Base-by-base conservation (phyloP, 495 filamentous ascomycete genomes). In the Jackrogersella multiformis region DNA sequence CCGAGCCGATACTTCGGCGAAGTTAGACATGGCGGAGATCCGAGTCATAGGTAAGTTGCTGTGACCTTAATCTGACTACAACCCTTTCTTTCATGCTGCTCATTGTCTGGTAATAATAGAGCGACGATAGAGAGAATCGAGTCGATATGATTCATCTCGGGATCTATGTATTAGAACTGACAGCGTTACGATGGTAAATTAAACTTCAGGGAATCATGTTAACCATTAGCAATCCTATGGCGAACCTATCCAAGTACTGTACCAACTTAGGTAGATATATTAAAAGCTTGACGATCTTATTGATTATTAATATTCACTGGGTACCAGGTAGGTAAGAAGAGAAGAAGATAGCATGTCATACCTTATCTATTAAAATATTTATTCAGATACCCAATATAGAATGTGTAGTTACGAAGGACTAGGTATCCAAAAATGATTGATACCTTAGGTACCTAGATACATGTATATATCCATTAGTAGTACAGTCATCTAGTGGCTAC, bases 1-100 rank as follows among this genome's bases (percentile, higher is more conserved):
- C 64, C 64, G 64, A 66, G 64, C 64, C 64, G 64, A 66, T 64
- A 54, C 28, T 48, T 64, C 59, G 58, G 66, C 18, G 13, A n/a
- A 20, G 13, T 55, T 5, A 9, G 12, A 21, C 5, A 49, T 16
- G 10, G 23, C 59, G 65, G 65, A 68, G 53, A 63, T 68, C 59
- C 65, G 65, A 58, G 23, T 39, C n/a, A n/a, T n/a, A n/a, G n/a
- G 16, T 13, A 46, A 24, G 21, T 24, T 24, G 12, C 15, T 16
- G 49, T 24, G 53, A 55, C 46, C 41, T 64, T 64, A 60, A 55
- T 64, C 39, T 53, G 45, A 67, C 56, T 34, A 39, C 52, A 53
- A 24, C 28, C 23, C 26, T 9, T 49, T 26, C n/a, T n/a, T n/a
- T n/a, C n/a, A n/a, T 18, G 26, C 10, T 13, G 24, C 26, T 26